Base-by-base conservation (phyloP, 148 eudicot species). In the Vaccinium corymbosum region DNA sequence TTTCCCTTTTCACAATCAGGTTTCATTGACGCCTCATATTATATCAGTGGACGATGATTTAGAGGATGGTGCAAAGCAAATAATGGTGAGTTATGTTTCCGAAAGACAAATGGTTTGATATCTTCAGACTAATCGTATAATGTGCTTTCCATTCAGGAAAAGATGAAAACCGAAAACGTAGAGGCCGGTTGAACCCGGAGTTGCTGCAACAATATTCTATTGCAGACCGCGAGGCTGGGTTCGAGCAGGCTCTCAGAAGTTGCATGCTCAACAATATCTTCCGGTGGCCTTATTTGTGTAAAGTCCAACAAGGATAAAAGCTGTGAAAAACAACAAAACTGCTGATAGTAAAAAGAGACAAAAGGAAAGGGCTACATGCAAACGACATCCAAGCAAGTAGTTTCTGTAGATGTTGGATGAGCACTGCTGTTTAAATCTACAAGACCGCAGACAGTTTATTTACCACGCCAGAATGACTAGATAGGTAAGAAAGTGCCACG, bases 31-130 rank as follows among this genome's bases (percentile, higher is more conserved):
- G 49, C 85, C 81, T 59, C 85, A 83, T 59, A 61, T 27, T 29
- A 78, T 83, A 29, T 57, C 80, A 4, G 73, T 83, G 29, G 85
- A 83, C 1, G 73, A 83, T 5, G 85, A 83, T 83, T 79, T 83
- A 19, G 46, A 75, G 9, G 80, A 83, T 7, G 85, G 73, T 83
- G 85, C 80, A 22, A 76, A 61, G 73, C 14, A 83, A 56, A 51
- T 83, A 29, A 83, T n/a, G 80, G 85, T 83, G 80, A 56, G 80
- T 59, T 4, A 35, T 52, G 25, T 32, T 9, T 53, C 35, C 32
- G 6, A 25, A 62, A 49, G 11, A 12, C 35, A 49, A 73, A 38
- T 55, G 20, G 17, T 68, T 25, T 42, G 38, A 32, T 52, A 38
- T 71, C n/a, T 12, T 51, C 57, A 55, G 52, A 16, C 52, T 74